Percentiles rank a stretch among this genome's conserved stretches.
phyloP scores from a whole-genome alignment of 148 eudicot species.

The Nyssa sinensis region DNA sequence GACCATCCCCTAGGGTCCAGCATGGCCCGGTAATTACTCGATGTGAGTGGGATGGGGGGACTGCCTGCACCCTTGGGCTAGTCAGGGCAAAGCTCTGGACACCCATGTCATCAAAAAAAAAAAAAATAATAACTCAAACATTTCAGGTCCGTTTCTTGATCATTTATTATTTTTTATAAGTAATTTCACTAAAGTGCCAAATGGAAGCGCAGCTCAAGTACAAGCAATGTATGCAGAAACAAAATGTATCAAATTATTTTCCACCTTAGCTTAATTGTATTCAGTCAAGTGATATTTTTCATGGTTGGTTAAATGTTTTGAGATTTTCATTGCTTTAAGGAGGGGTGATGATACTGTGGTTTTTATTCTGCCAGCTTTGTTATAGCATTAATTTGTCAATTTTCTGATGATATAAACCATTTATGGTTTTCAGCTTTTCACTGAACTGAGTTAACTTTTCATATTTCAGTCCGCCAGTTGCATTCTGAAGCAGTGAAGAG shows the following conservation, averaged over 20 bases:
- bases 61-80: too few relatives aligned
- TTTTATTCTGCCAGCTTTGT: background rate
- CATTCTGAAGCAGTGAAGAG: conserved; percentile 56
- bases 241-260: background rate
- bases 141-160: too few relatives aligned
- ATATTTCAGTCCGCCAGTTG: conserved; percentile 54
- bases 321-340: background rate
- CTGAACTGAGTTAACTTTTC: conserved; percentile 10
- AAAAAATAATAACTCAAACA: too few relatives aligned
- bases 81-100: too few relatives aligned
- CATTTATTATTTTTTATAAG: too few relatives aligned
- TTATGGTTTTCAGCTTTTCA: conserved; percentile 8
- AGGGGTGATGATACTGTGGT: background rate
- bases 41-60: too few relatives aligned
- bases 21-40: too few relatives aligned
- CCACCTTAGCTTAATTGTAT: background rate
- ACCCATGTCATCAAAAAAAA: too few relatives aligned
- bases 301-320: background rate
- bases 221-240: too few relatives aligned
- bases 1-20: too few relatives aligned
- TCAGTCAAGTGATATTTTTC: background rate
- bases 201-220: too few relatives aligned
- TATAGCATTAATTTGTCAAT: background rate
- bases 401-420: background rate
- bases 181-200: too few relatives aligned